Percentiles rank a stretch among this genome's conserved stretches.
These are phyloP conservation scores for Cercospora beticola DNA, from an alignment of 2,329 filamentous ascomycete species.

Conservation along the genomic window DNA sequence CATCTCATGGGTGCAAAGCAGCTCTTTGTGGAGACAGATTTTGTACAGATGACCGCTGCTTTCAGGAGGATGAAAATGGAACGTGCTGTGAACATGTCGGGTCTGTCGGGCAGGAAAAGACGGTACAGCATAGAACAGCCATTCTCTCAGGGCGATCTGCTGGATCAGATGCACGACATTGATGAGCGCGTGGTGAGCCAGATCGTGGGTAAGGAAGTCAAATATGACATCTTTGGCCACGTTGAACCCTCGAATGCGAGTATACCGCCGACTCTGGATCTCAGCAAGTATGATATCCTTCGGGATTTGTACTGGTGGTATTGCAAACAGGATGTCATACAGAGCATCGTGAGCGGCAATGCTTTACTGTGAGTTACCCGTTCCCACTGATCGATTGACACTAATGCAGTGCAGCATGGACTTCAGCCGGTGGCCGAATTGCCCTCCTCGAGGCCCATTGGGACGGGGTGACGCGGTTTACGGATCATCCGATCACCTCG, in stretches of 20 bases:
- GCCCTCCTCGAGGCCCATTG: constrained; percentile 78
- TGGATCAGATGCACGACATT: constrained; percentile 47
- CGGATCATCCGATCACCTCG: constrained; percentile 83
- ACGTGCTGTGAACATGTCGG: constrained; percentile 44
- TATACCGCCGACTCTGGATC: constrained; percentile 53
- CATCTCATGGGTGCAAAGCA: constrained; percentile 83
- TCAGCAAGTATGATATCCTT: constrained; percentile 76
- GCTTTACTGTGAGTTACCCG: constrained; percentile 69
- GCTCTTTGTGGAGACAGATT: constrained; percentile 79
- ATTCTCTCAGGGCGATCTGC: constrained; percentile 29
- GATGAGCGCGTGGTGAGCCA: constrained; percentile 59
- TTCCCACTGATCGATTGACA: not conserved
- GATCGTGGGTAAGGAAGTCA: constrained; percentile 58
- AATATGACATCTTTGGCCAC: constrained; percentile 59
- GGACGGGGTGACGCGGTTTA: constrained; percentile 77
- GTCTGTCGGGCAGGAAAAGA: constrained; percentile 25
- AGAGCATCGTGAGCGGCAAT: constrained; percentile 84
- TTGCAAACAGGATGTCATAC: constrained; percentile 88
- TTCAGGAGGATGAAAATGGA: constrained; percentile 65
- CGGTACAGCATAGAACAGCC: constrained; percentile 20
- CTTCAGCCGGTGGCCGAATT: constrained; percentile 79
- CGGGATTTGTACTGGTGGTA: constrained; percentile 96
- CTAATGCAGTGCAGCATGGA: constrained; percentile 61
- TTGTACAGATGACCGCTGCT: constrained; percentile 68
- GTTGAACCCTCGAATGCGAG: constrained; percentile 43